A percentile compares a stretch with the other conserved stretches of the same genome.
These are phyloP conservation scores for Rhynchosporium agropyri DNA, from an alignment of 2,329 filamentous ascomycete genomes.

Conservation along the genomic window DNA sequence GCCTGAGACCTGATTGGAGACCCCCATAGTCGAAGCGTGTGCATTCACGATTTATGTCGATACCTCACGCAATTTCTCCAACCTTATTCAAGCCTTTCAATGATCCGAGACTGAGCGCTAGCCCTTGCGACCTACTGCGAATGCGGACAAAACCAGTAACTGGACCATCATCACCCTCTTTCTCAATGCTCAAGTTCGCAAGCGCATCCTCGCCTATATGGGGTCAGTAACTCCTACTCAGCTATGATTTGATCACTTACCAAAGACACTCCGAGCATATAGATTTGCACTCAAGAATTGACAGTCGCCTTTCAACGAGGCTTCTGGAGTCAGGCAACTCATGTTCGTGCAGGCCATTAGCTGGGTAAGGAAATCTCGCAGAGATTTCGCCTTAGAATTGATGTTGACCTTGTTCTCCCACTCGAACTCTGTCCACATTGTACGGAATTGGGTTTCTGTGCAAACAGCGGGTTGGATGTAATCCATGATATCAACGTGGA, in stretches of 20 bases:
- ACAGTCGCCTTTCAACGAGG: slow-evolving; percentile 94
- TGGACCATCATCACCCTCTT: slow-evolving; percentile 91
- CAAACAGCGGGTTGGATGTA: slow-evolving; percentile 98
- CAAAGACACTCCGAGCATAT: slow-evolving; percentile 95
- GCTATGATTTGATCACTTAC: slow-evolving; percentile 60
- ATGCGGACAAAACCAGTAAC: slow-evolving; percentile 98
- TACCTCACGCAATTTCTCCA: slow-evolving; percentile 44
- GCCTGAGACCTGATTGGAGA: slow-evolving; percentile 6
- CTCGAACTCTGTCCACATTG: slow-evolving; percentile 99
- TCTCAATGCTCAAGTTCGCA: slow-evolving; percentile 96
- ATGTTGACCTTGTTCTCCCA: slow-evolving; percentile 99
- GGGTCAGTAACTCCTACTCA: slow-evolving; percentile 24
- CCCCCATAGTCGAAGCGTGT: slow-evolving; percentile 9
- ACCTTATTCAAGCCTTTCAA: slow-evolving; percentile 93
- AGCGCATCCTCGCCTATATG: slow-evolving; percentile 89
- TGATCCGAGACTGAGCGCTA: slow-evolving; percentile 90
- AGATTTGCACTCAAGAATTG: slow-evolving; percentile 97
- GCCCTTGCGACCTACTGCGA: slow-evolving; percentile 91
- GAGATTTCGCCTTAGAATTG: slow-evolving; percentile 91
- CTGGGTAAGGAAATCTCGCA: slow-evolving; percentile 89
- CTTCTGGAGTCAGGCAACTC: slow-evolving; percentile 95
- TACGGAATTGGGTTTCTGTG: slow-evolving; percentile 96
- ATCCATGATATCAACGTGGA: slow-evolving; percentile 99
- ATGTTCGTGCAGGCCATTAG: slow-evolving; percentile 99
- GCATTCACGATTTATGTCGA: slow-evolving; percentile 1